These are phyloP conservation scores for Cyberlindnera euphorbiiphila DNA, from an alignment of 805 yeast species.

Conservation along the genomic window DNA sequence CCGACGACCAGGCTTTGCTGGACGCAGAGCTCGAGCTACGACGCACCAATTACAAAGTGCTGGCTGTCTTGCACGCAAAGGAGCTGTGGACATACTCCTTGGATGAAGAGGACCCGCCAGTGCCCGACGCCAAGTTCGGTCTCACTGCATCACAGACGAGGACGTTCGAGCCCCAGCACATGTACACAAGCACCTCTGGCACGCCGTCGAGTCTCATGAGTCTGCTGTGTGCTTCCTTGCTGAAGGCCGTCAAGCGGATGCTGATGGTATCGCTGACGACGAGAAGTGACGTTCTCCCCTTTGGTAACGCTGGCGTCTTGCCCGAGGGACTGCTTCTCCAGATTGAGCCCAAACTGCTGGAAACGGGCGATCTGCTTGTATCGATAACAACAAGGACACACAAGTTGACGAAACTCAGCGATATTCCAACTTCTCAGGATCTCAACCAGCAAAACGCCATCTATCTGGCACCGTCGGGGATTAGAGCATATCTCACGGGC, in stretches of 20 bases:
- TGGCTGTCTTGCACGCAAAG: slow-evolving; percentile 37
- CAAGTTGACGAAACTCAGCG: slow-evolving; percentile 32
- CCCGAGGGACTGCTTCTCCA: slow-evolving; percentile 32
- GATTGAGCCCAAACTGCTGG: slow-evolving; percentile 45
- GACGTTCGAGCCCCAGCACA: slow-evolving; percentile 19
- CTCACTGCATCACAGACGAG: slow-evolving; percentile 15
- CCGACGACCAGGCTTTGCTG: slow-evolving; percentile 38
- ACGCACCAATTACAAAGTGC: slow-evolving; percentile 31
- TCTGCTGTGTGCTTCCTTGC: slow-evolving; percentile 41
- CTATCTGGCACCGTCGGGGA: slow-evolving; percentile 54
- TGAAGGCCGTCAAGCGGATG: slow-evolving; percentile 46
- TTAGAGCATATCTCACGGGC: slow-evolving; percentile 41
- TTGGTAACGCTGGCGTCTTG: slow-evolving; percentile 43
- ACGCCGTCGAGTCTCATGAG: slow-evolving; percentile 31
- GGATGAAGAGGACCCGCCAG: slow-evolving; percentile 32
- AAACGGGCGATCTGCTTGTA: slow-evolving; percentile 40
- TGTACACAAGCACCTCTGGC: slow-evolving; percentile 15
- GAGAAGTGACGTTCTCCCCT: slow-evolving; percentile 40
- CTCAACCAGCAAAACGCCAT: slow-evolving; percentile 35
- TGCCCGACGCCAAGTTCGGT: slow-evolving; percentile 27
- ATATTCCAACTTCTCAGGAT: slow-evolving; percentile 10
- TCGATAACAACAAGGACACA: slow-evolving; percentile 32
- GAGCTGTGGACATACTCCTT: slow-evolving; percentile 44
- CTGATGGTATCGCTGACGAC: slow-evolving; percentile 33
- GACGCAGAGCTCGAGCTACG: slow-evolving; percentile 39